Evolutionary conservation across 805 yeast genomes (phyloP).

Genomic region (Wilhelminamyces savonicus): DNA sequence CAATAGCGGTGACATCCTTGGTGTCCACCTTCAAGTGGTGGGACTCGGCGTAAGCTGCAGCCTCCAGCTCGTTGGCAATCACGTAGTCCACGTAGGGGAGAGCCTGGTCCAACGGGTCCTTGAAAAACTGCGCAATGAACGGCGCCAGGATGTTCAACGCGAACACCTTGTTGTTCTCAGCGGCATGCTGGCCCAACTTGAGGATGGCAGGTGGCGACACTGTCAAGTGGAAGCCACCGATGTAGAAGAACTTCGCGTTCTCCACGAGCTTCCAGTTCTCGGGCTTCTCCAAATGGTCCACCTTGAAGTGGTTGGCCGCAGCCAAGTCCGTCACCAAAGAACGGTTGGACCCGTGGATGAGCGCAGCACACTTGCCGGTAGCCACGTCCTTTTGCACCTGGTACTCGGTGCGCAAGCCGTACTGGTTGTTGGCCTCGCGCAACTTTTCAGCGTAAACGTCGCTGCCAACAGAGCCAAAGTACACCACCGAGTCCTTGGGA

Average conservation of each 20-base stretch:
- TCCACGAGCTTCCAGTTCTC: constrained; percentile 88
- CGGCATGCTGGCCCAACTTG: constrained; percentile 88
- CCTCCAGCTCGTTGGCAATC: constrained; percentile 96
- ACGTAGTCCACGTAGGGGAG: constrained; percentile 86
- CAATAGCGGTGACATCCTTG: constrained; percentile 66
- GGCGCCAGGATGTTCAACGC: constrained; percentile 93
- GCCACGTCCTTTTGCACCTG: constrained; percentile 69
- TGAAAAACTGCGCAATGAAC: constrained; percentile 92
- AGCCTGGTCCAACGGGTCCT: constrained; percentile 75
- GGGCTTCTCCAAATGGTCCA: constrained; percentile 78
- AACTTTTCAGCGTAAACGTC: constrained; percentile 82
- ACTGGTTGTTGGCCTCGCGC: constrained; percentile 73
- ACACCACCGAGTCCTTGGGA: constrained; percentile 75
- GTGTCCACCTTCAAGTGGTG: constrained; percentile 51
- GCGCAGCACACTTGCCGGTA: constrained; percentile 98
- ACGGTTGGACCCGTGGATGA: constrained; percentile 82
- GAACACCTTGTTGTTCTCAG: constrained; percentile 70
- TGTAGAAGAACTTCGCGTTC: constrained; percentile 75
- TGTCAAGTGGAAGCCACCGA: constrained; percentile 99
- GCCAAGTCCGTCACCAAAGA: constrained; percentile 93
- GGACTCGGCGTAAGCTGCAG: constrained; percentile 86
- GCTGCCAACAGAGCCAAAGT: constrained; percentile 94
- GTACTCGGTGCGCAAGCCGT: constrained; percentile 85
- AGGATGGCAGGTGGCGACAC: constrained; percentile 94
- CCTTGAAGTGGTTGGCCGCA: constrained; percentile 96